Conservation (phyloP, 2,329 filamentous ascomycete species). For the Raffaelea arxii region DNA sequence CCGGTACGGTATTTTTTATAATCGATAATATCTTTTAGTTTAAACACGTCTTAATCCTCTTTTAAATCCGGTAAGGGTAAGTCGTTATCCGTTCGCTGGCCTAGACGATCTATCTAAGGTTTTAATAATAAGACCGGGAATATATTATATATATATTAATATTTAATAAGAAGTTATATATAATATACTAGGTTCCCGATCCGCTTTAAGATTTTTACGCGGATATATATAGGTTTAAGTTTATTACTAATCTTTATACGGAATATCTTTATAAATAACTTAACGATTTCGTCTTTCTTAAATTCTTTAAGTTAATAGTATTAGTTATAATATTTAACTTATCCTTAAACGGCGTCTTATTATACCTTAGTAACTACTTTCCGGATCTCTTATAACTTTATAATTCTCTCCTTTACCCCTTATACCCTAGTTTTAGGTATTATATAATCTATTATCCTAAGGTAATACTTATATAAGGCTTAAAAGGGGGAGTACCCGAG, state of each 20-base stretch:
- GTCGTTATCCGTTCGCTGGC: neutral
- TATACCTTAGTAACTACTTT: neutral
- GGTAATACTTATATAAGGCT: too few relatives aligned
- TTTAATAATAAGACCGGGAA: neutral
- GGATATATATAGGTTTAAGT: neutral
- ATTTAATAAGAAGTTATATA: neutral
- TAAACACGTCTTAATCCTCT: neutral
- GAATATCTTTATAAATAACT: neutral
- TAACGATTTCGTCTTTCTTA: neutral
- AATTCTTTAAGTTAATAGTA: neutral
- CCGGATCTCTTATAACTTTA: neutral
- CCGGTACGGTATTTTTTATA: neutral
- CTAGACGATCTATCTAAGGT: neutral
- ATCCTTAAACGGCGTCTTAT: too few relatives aligned
- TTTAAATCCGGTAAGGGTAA: neutral
- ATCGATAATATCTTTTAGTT: neutral
- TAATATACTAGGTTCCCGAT: too few relatives aligned
- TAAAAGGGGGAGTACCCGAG: too few relatives aligned
- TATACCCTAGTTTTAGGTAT: neutral
- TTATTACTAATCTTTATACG: neutral
- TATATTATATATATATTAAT: neutral
- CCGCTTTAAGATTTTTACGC: neutral
- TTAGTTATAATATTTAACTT: neutral
- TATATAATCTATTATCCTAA: neutral
- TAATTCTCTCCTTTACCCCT: neutral